Percentiles rank a stretch among this genome's conserved stretches.
Evolutionary conservation across 352 stramenopile species (phyloP).

Genomic region (Phytophthora podocarpi): DNA sequence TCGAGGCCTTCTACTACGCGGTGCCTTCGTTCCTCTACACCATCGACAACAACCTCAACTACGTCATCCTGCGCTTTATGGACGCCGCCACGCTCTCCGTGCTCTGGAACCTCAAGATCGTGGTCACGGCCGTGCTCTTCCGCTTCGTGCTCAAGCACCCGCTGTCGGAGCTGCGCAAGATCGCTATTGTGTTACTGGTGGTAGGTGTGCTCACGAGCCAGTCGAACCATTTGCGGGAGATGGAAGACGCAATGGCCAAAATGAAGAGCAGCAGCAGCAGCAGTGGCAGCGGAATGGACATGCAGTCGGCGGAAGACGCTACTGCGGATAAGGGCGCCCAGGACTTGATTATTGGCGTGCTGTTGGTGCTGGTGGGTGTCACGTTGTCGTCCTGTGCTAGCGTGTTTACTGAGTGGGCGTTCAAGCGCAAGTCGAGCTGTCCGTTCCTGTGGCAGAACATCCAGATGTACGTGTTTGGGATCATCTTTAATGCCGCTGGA

Average conservation of each 20-base stretch:
- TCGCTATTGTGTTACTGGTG: slow-evolving; percentile 77
- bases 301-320: slow-evolving; percentile 24
- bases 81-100: slow-evolving; percentile 86
- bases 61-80: slow-evolving; percentile 87
- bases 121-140: slow-evolving; percentile 85
- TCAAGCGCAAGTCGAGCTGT: slow-evolving; percentile 78
- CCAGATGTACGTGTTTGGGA: slow-evolving; percentile 82
- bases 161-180: slow-evolving; percentile 73
- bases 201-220: slow-evolving; percentile 84
- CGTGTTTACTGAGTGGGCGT: slow-evolving; percentile 86
- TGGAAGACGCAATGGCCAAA: slow-evolving; percentile 17
- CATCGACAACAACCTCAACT: slow-evolving; percentile 91
- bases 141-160: slow-evolving; percentile 78
- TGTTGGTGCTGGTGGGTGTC: slow-evolving; percentile 73
- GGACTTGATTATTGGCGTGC: slow-evolving; percentile 52
- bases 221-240: slow-evolving; percentile 67
- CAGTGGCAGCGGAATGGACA: slow-evolving; percentile 13
- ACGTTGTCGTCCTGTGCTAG: slow-evolving; percentile 84
- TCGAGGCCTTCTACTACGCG: slow-evolving; percentile 75
- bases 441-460: slow-evolving; percentile 87
- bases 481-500: slow-evolving; percentile 79
- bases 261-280: slow-evolving; percentile 9
- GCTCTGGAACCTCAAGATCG: slow-evolving; percentile 91
- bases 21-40: slow-evolving; percentile 86
- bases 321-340: slow-evolving; percentile 21